phyloP scores from a whole-genome alignment of 208 protist genomes.

The Wallacemonas collosoma region DNA sequence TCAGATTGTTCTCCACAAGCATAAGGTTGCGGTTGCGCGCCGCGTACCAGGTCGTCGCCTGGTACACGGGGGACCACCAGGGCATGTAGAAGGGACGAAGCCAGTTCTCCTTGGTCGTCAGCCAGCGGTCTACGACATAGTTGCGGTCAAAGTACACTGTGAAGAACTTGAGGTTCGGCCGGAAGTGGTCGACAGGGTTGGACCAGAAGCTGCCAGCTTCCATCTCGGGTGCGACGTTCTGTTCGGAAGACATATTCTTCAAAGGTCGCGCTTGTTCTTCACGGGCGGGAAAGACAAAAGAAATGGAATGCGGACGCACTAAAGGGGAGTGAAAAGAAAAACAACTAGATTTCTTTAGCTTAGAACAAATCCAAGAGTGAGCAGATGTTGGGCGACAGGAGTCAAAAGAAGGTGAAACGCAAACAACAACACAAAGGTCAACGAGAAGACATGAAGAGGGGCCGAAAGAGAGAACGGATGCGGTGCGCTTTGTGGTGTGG shows the following conservation, averaged over 20 bases:
- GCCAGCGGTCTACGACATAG: slow-evolving; percentile 77
- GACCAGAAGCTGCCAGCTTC: slow-evolving; percentile 78
- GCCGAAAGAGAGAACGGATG: too few species aligned
- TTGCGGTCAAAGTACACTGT: slow-evolving; percentile 88
- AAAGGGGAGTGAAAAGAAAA: slow-evolving; percentile 2
- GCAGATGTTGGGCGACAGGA: too few species aligned
- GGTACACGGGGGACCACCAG: slow-evolving; percentile 88
- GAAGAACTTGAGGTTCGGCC: slow-evolving; percentile 86
- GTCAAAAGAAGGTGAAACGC: too few species aligned
- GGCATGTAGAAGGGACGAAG: slow-evolving; percentile 84
- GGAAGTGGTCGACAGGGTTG: slow-evolving; percentile 92
- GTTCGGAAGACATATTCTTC: slow-evolving; percentile 37
- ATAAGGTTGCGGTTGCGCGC: slow-evolving; percentile 90
- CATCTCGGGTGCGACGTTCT: slow-evolving; percentile 26
- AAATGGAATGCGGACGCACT: too few species aligned
- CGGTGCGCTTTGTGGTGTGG: too few species aligned
- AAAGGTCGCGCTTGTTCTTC: slow-evolving; percentile 12
- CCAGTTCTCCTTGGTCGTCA: slow-evolving; percentile 81
- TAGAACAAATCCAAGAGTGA: too few species aligned
- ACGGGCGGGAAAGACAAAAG: neutral
- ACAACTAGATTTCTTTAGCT: neutral
- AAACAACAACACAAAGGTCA: too few species aligned
- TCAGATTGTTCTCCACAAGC: slow-evolving; percentile 91
- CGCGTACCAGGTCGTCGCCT: slow-evolving; percentile 78
- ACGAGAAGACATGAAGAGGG: too few species aligned